Evolutionary conservation across 192 early-diverging fungal species (phyloP), one percentile per base, ranked within the genome.

Genomic region (Thamnidium elegans): DNA sequence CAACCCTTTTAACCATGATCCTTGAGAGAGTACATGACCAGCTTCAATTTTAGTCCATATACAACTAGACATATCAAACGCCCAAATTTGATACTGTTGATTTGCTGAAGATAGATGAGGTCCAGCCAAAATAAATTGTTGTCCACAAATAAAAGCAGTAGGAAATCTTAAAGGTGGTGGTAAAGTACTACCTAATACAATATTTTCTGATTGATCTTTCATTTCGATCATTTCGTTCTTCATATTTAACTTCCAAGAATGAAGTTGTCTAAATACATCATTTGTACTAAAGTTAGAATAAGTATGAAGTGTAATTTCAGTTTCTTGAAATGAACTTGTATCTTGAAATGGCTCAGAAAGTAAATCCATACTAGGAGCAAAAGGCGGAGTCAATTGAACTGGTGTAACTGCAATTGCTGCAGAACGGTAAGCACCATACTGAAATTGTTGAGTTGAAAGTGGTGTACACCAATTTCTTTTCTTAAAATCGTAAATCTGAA

Each of bases 201-300:
- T 15, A 50, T 77, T 76, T 9, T 84, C 78, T 2, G 90, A 90
- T 11, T 86, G 78, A 65, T 92, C 89, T 42, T 56, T 23, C 5
- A 86, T 75, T 54, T 82, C 78, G 59, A 83, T 79, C 21, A 76
- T 75, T 30, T 62, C 44, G 15, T 47, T 43, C 13, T 52, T 55
- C 15, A 85, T 82, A n/a, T 86, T 84, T 19, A 88, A 81, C n/a
- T 86, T 79, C 26, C 71, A 79, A 11, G 90, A 71, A 67, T 90
- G 87, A 42, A 92, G 79, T 19, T 59, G 58, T 13, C 43, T 31
- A 44, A 23, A 42, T 45, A 23, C 43, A 26, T 87, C 81, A 21
- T 87, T 85, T 69, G 85, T 84, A 75, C 84, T 89, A 69, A 86
- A 88, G 76, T 90, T 91, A 59, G 88, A 88, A 36, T 91, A 91